phyloP scores from a whole-genome alignment of 371 early-diverging fungal species.

The Enterocytospora artemiae region DNA sequence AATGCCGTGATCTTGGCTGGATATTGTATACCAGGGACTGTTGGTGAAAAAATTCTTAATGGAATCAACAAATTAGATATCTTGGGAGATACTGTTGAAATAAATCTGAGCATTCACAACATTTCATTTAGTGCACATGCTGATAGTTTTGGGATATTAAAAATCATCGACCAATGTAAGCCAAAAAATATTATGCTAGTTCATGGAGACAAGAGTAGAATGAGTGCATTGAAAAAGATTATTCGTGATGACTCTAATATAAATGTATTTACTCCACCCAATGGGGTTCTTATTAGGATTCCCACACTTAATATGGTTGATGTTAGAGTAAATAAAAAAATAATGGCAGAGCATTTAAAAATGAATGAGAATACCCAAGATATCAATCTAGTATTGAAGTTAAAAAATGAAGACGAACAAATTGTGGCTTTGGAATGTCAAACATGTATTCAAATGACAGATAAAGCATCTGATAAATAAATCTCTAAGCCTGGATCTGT shows the following conservation, averaged over 20 bases:
- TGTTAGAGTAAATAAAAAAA: constrained; percentile 24
- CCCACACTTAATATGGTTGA: constrained; percentile 21
- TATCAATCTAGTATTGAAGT: constrained; percentile 6
- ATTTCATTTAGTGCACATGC: constrained; percentile 95
- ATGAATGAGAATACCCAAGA: constrained; percentile 1
- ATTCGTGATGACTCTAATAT: constrained; percentile 57
- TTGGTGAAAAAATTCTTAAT: constrained; percentile 79
- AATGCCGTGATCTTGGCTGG: constrained; percentile 72
- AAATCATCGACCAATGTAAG: constrained; percentile 75
- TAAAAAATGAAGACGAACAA: constrained; percentile 15
- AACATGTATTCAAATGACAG: not conserved
- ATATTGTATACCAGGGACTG: constrained; percentile 81
- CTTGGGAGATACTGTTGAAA: constrained; percentile 68
- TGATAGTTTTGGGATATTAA: constrained; percentile 91
- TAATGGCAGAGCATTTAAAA: constrained; percentile 11
- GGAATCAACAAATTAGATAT: constrained; percentile 69
- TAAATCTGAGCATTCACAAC: constrained; percentile 79
- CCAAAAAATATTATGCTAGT: constrained; percentile 90
- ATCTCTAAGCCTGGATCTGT: not conserved
- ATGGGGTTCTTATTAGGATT: constrained; percentile 36
- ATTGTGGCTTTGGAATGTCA: not conserved
- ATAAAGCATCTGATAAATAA: not conserved
- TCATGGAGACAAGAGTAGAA: constrained; percentile 82
- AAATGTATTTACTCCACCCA: constrained; percentile 36
- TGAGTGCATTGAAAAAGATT: constrained; percentile 67